Percentiles rank a stretch among this genome's conserved stretches.
phyloP scores from a whole-genome alignment of 306 rosid genomes.

The Corylus avellana region DNA sequence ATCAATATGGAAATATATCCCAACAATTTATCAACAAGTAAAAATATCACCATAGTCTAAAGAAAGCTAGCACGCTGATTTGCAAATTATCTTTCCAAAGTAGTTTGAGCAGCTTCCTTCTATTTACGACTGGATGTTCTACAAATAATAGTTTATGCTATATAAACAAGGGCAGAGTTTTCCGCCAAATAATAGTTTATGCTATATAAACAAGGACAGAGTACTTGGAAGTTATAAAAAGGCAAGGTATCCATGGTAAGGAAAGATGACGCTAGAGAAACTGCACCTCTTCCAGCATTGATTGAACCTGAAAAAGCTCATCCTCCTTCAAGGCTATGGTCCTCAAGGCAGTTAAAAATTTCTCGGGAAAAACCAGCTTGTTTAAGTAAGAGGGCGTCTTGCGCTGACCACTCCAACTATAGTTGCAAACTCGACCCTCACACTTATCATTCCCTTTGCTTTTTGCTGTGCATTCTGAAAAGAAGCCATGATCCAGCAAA shows the following conservation, averaged over 20 bases:
- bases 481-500: slow-evolving; percentile 75
- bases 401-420: slow-evolving; percentile 96
- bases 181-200: too few relatives aligned
- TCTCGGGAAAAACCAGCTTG: slow-evolving; percentile 86
- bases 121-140: neutral
- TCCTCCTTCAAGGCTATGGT: slow-evolving; percentile 86
- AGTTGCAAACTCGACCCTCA: slow-evolving; percentile 45
- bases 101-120: neutral
- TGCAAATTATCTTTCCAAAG: neutral
- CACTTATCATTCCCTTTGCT: slow-evolving; percentile 37
- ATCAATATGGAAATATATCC: neutral
- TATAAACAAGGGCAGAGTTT: neutral
- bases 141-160: neutral
- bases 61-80: neutral
- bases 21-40: neutral
- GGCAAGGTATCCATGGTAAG: too few relatives aligned
- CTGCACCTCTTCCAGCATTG: slow-evolving; percentile 82
- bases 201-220: too few relatives aligned
- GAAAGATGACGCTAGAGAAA: slow-evolving; percentile 13
- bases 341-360: slow-evolving; percentile 73
- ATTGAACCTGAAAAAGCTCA: slow-evolving; percentile 75
- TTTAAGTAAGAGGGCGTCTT: slow-evolving; percentile 69
- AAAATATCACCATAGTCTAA: neutral
- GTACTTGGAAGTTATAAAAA: too few relatives aligned
- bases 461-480: slow-evolving; percentile 38